Evolutionary conservation across 1,284 basidiomycete genomes (phyloP), one percentile per base, ranked within the genome.

Genomic region (Xerocomus nothofagi): DNA sequence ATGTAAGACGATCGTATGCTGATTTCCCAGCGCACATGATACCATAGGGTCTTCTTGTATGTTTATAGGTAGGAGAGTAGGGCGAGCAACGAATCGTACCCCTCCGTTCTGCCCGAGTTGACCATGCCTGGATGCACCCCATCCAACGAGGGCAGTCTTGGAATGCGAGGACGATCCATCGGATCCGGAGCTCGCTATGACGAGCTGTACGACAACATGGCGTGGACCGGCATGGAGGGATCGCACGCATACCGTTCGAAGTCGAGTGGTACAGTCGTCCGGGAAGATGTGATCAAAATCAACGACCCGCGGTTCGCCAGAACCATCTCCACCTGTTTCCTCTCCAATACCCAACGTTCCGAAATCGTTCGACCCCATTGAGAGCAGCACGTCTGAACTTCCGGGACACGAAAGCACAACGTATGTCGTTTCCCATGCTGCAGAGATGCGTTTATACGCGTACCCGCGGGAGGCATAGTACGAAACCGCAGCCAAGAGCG

Each of bases 371-470:
- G 84, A 78, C 0, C 93, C 93, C 73, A 91, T 82, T 0, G 91
- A 83, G 24, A 95, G 62, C n/a, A 94, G 58, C 2, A 85, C 63
- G 59, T 94, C 89, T 26, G 70, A 66, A 30, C 61, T 61, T 18
- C 62, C 71, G 9, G 65, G 55, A 36, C 60, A 63, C 17, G 74
- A 71, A 5, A 86, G 61, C 8, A 81, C 84, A 33, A 91, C 70
- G 63, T 88, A 92, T 42, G 82, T 84, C 7, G 91, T 91, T 65
- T 93, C 88, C 91, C 92, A 95, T 23, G 82, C 79, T 1, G 85
- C 80, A 6, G 82, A 81, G 34, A 93, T 67, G 12, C 69, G 50
- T 42, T 71, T 73, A 39, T 71, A 65, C 15, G 58, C 50, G 58
- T 78, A 78, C 4, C 60, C 71, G 7, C 54, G 50, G 6, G 76